Evolutionary conservation across 257 asterid genomes (phyloP), one percentile per base, ranked within the genome.

Genomic region (Penstemon barbatus): DNA sequence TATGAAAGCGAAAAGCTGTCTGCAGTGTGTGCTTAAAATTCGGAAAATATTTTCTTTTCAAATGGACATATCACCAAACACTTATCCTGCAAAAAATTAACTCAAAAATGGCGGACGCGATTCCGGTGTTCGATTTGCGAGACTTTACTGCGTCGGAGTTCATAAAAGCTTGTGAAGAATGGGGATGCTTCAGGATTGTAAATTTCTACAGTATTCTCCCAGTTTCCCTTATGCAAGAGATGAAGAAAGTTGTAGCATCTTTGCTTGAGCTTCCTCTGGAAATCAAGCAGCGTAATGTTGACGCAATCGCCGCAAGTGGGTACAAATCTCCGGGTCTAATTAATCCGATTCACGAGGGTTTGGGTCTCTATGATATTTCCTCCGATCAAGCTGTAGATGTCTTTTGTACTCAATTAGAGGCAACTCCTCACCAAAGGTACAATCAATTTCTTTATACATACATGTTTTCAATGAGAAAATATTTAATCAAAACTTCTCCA

Each of bases 341-440:
- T 46, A 85, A 81, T 63, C 95, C 95, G 8, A 81, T 83, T 9
- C 80, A 80, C 51, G 89, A 87, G 41, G 79, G 83, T 38, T 75
- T 87, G 59, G 89, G 91, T 3, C 86, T 87, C 46, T 80, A 72
- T 55, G 85, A 87, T 46, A 73, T 80, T 61, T 79, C 75, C 0
- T 83, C 86, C 4, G 8, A 68, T 53, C 50, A 74, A 65, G 83
- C 83, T 74, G 75, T 85, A 37, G 57, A 73, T 60, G 80, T 63
- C 7, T 87, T 87, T 4, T 85, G 86, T 75, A 8, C 78, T 18
- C 78, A 76, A 46, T 63, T 87, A 11, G 77, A 80, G 55, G 89
- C 91, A 9, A 60, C 91, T 18, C 71, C 85, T 40, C 45, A 0
- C 8, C 77, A 72, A 43, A 77, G 75, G 78, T 77, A 15, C 33